Conservation (phyloP, 768 basidiomycete species). For the Trametes gibbosa region DNA sequence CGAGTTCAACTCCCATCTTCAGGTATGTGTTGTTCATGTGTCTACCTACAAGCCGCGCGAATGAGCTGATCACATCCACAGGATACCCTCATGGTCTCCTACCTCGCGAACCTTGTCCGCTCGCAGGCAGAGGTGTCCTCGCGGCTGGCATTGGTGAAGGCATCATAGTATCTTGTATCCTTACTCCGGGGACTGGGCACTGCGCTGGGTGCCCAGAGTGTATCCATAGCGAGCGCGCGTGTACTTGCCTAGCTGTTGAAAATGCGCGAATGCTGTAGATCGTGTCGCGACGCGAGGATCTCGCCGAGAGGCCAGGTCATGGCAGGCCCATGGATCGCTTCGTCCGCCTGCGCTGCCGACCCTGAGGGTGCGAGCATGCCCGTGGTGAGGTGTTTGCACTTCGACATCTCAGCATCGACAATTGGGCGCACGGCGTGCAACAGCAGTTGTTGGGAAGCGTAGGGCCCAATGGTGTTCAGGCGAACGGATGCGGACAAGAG, state of each 20-base stretch:
- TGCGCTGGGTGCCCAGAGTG: constrained; percentile 1
- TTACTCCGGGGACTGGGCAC: constrained; percentile 2
- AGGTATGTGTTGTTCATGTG: constrained; percentile 42
- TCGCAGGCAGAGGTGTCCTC: constrained; percentile 92
- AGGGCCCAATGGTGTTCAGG: constrained; percentile 90
- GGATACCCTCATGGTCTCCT: constrained; percentile 94
- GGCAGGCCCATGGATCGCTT: constrained; percentile 55
- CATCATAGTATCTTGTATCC: constrained; percentile 34
- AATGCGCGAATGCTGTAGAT: constrained; percentile 92
- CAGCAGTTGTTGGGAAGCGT: constrained; percentile 85
- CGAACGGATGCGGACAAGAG: constrained; percentile 90
- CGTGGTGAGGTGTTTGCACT: constrained; percentile 49
- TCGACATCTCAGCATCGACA: constrained; percentile 51
- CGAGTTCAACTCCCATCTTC: constrained; percentile 73
- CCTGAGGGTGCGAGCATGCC: constrained; percentile 34
- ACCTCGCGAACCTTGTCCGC: constrained; percentile 89
- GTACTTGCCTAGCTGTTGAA: constrained; percentile 74
- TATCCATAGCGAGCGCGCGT: constrained; percentile 18
- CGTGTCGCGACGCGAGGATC: constrained; percentile 85
- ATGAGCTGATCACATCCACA: constrained; percentile 32
- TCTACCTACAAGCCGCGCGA: not conserved
- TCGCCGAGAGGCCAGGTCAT: constrained; percentile 97
- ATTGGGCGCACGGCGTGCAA: constrained; percentile 69
- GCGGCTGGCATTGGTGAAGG: constrained; percentile 72
- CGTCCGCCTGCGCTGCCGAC: constrained; percentile 12